Evolutionary conservation across 768 basidiomycete genomes (phyloP).

Genomic region (Trametes punicea): DNA sequence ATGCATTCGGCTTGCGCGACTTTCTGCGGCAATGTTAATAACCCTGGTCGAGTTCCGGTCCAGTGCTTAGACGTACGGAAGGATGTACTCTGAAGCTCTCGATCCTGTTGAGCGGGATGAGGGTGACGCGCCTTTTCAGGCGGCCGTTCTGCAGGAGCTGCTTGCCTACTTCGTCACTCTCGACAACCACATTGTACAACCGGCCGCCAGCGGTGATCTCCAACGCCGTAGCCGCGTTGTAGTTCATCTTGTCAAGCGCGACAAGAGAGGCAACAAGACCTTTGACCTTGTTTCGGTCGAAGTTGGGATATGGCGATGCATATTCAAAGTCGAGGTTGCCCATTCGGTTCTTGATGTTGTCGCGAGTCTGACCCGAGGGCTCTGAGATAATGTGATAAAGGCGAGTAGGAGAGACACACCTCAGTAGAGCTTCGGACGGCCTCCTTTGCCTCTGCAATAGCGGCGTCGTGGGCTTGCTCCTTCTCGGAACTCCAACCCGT

Average conservation of each 20-base stretch:
- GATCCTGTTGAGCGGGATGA: conserved; percentile 94
- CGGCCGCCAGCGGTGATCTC: conserved; percentile 90
- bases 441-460: conserved; percentile 49
- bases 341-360: conserved; percentile 61
- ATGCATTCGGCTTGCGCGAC: conserved; percentile 64
- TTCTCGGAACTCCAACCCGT: conserved; percentile 77
- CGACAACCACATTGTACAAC: conserved; percentile 91
- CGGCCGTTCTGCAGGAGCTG: conserved; percentile 73
- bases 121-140: conserved; percentile 85
- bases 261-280: conserved; percentile 92
- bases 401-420: conserved; percentile 38
- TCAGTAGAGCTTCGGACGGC: conserved; percentile 58
- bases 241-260: conserved; percentile 63
- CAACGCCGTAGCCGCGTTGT: conserved; percentile 81
- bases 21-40: conserved; percentile 51
- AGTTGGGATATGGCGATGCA: conserved; percentile 66
- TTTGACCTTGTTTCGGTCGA: conserved; percentile 84
- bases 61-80: conserved; percentile 36
- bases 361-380: conserved; percentile 52
- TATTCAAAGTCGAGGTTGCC: conserved; percentile 83
- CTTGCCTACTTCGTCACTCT: conserved; percentile 86
- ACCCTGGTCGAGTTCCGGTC: neutral
- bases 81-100: conserved; percentile 51
- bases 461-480: conserved; percentile 55
- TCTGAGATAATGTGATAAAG: neutral